Base-by-base conservation (phyloP, 2,329 filamentous ascomycete genomes). In the Xylaria multiplex region DNA sequence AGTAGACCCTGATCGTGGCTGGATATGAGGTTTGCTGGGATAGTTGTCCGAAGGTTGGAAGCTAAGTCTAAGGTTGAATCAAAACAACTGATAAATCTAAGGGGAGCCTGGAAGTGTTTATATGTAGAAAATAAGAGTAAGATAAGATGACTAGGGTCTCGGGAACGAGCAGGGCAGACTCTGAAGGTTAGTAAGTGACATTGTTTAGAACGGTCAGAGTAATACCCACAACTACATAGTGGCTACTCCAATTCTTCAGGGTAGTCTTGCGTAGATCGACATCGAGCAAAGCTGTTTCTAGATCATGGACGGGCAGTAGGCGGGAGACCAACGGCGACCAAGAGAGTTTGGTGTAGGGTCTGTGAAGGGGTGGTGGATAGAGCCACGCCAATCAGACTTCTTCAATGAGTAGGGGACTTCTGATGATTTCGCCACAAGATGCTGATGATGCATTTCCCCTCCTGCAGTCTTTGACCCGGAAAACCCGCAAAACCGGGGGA, bases 371-470 rank as follows among this genome's bases (percentile, higher is more conserved):
- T 62, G 64, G 69, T 70, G 68, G 68, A 48, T 60, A 61, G 35
- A 2, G 5, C 35, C 35, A 37, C 8, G 65, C 73, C 74, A 76
- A 77, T 77, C 66, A 72, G 48, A 27, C 46, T 2, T 7, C 22
- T 27, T 19, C 42, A 37, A 37, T 53, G 22, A 56, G 63, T 61
- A 66, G 70, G 70, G 69, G 57, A 30, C 69, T 65, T 70, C 69
- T 65, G 66, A 69, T 63, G 22, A 30, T 69, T 71, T 74, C 58
- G 70, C 73, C 74, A 75, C 72, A 40, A 72, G 71, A 70, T 27
- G 74, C 70, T 71, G 71, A 74, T 76, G 74, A 76, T 73, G 74
- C 70, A 70, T 68, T 67, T 56, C 66, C 62, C 58, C 37, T 40
- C 68, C 68, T 68, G 64, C 63, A 61, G 58, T 42, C 35, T 8